phyloP scores from a whole-genome alignment of 371 early-diverging fungal species.

The Batkoa obscura region DNA sequence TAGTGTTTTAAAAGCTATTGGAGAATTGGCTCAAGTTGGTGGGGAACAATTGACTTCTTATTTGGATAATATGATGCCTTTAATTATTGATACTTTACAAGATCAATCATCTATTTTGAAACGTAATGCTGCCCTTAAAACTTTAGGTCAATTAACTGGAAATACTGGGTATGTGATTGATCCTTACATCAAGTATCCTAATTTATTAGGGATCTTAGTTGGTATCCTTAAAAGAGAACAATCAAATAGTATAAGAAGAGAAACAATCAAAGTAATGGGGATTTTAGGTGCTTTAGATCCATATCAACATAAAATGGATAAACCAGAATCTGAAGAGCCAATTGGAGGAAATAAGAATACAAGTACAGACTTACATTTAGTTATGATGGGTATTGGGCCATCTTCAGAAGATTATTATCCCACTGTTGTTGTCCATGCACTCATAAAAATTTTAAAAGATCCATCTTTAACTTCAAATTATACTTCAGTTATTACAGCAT shows the following conservation, averaged over 20 bases:
- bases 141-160: conserved; percentile 64
- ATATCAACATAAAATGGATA: conserved; percentile 61
- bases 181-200: conserved; percentile 79
- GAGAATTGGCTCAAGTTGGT: conserved; percentile 75
- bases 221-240: conserved; percentile 72
- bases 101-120: conserved; percentile 74
- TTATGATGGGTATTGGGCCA: conserved; percentile 25
- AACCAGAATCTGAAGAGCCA: neutral
- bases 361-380: conserved; percentile 11
- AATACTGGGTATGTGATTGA: conserved; percentile 81
- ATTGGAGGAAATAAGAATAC: conserved; percentile 9
- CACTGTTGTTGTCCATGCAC: conserved; percentile 66
- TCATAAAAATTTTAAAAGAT: conserved; percentile 79
- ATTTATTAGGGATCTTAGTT: conserved; percentile 56
- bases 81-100: conserved; percentile 77
- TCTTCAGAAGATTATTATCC: conserved; percentile 73
- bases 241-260: conserved; percentile 41
- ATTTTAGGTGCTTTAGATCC: conserved; percentile 93
- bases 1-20: conserved; percentile 62
- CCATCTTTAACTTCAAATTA: conserved; percentile 64
- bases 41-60: conserved; percentile 68
- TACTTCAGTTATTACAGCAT: conserved; percentile 74
- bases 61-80: conserved; percentile 59
- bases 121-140: conserved; percentile 72
- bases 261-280: conserved; percentile 83